A percentile compares a stretch with the other conserved stretches of the same genome.
Conservation (phyloP, 2,329 filamentous ascomycete genomes). For the Fusarium musae region DNA sequence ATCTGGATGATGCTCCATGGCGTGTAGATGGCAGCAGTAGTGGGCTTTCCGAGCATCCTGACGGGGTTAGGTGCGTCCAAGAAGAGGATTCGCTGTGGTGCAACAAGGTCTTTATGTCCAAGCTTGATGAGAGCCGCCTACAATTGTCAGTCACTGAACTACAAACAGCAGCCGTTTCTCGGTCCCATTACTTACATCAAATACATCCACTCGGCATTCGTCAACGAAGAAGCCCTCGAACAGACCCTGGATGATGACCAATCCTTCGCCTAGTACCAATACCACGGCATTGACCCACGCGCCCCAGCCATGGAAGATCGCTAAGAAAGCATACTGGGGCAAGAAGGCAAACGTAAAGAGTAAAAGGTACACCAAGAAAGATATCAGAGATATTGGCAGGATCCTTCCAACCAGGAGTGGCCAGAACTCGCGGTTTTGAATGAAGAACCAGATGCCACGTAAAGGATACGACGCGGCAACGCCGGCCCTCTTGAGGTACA, state of each 20-base stretch:
- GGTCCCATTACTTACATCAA: slow-evolving; percentile 70
- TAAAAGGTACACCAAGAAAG: slow-evolving; percentile 82
- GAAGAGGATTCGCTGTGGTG: slow-evolving; percentile 72
- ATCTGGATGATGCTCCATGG: slow-evolving; percentile 95
- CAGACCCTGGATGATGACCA: slow-evolving; percentile 74
- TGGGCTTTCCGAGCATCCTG: slow-evolving; percentile 85
- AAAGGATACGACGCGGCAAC: slow-evolving; percentile 66
- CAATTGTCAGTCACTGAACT: slow-evolving; percentile 6
- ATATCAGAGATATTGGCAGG: slow-evolving; percentile 83
- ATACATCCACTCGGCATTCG: slow-evolving; percentile 81
- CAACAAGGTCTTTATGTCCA: slow-evolving; percentile 75
- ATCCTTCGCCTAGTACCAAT: slow-evolving; percentile 83
- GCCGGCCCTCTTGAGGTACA: slow-evolving; percentile 57
- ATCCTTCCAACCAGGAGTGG: slow-evolving; percentile 83
- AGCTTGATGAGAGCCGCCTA: slow-evolving; percentile 79
- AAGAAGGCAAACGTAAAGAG: slow-evolving; percentile 91
- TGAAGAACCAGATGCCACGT: slow-evolving; percentile 85
- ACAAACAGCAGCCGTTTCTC: neutral
- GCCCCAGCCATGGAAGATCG: slow-evolving; percentile 85
- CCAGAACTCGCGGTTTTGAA: slow-evolving; percentile 80
- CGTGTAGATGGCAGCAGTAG: slow-evolving; percentile 78
- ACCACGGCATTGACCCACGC: slow-evolving; percentile 94
- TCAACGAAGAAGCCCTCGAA: slow-evolving; percentile 88
- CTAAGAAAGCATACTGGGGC: slow-evolving; percentile 88
- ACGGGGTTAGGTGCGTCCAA: slow-evolving; percentile 77